phyloP scores from a whole-genome alignment of 2,329 filamentous ascomycete species.

The Teratosphaeria destructans region DNA sequence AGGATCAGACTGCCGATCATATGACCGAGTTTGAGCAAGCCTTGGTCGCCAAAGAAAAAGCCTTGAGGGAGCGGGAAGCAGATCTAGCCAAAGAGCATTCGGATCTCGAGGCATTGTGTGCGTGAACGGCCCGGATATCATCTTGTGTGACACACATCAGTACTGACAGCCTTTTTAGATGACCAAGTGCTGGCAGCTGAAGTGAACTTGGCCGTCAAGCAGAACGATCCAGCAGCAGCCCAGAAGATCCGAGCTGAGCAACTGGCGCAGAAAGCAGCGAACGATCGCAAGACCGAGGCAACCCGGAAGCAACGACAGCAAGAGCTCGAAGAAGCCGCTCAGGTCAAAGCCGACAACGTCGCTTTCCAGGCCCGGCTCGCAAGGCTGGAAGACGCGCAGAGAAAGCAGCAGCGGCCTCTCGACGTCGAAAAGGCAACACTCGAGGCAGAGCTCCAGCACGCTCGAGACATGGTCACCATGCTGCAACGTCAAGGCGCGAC shows the following conservation, averaged over 20 bases:
- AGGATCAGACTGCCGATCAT: background rate
- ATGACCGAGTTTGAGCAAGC: background rate
- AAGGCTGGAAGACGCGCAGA: background rate
- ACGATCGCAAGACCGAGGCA: slow-evolving; percentile 5
- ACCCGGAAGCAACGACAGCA: slow-evolving; percentile 1
- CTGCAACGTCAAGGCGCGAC: background rate
- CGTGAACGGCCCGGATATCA: too few species aligned
- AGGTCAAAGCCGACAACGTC: slow-evolving; percentile 1
- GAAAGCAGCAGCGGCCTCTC: background rate
- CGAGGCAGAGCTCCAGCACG: slow-evolving; percentile 1
- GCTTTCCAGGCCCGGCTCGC: background rate
- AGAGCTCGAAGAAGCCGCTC: slow-evolving; percentile 1
- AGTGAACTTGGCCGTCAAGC: background rate
- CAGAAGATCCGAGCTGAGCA: slow-evolving; percentile 1
- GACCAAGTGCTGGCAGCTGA: slow-evolving; percentile 4
- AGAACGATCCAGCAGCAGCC: background rate
- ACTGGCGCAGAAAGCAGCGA: background rate
- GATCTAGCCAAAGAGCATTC: slow-evolving; percentile 4
- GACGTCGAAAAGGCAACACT: slow-evolving; percentile 2
- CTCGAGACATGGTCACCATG: background rate
- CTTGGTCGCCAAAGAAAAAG: background rate
- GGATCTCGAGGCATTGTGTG: background rate
- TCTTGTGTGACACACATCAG: too few species aligned
- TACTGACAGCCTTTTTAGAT: background rate
- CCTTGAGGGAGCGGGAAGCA: slow-evolving; percentile 2